A percentile compares a stretch with the other conserved stretches of the same genome.
Conservation (phyloP, 306 rosid species). For the Prunus davidiana region DNA sequence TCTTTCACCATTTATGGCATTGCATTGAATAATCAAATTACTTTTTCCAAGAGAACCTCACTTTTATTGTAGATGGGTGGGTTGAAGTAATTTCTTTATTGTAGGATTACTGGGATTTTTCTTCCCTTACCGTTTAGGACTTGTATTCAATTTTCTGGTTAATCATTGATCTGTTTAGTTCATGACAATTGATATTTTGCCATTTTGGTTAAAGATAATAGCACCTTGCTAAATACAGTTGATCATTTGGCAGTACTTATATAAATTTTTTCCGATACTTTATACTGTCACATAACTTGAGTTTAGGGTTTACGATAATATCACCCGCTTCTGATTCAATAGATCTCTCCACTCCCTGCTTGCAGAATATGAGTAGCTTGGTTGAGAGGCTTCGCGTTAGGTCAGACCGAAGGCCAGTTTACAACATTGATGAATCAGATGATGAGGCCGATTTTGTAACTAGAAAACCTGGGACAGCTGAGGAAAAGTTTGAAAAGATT, state of each 20-base stretch:
- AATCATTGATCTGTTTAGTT: background rate
- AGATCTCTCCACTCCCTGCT: constrained; percentile 1
- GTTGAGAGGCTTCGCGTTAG: constrained; percentile 98
- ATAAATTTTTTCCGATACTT: background rate
- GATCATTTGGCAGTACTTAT: background rate
- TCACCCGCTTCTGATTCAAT: constrained; percentile 8
- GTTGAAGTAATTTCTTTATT: background rate
- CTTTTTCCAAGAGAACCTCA: background rate
- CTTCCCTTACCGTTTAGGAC: background rate
- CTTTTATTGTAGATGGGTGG: background rate
- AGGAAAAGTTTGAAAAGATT: constrained; percentile 71
- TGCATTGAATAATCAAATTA: too few species aligned
- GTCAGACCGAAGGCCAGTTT: constrained; percentile 87
- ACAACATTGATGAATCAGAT: constrained; percentile 87
- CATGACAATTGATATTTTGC: background rate
- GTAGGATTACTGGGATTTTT: background rate
- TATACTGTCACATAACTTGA: background rate
- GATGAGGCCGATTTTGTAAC: constrained; percentile 75
- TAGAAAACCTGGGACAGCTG: constrained; percentile 48
- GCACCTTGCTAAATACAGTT: background rate
- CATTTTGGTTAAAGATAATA: background rate
- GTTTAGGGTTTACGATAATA: background rate
- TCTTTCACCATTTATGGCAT: background rate
- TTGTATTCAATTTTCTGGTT: background rate
- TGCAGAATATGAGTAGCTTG: constrained; percentile 90